Evolutionary conservation across 2,329 filamentous ascomycete species (phyloP), one percentile per base, ranked within the genome.

Genomic region (Geosmithia flava): DNA sequence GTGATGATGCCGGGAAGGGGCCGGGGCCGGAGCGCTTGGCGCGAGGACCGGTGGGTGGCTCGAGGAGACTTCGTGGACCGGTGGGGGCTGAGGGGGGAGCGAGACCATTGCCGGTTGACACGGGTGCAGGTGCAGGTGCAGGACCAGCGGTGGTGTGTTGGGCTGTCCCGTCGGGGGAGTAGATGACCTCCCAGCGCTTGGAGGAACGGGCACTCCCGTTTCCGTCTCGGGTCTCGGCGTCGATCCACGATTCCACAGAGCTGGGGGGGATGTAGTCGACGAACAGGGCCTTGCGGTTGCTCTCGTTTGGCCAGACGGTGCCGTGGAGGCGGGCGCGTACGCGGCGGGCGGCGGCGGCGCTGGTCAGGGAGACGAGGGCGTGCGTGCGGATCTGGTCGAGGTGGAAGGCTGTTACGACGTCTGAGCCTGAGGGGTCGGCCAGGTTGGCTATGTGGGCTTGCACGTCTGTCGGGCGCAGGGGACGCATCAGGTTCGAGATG

Each of bases 401-500:
- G 60, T 87, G 88, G 58, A 94, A 88, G 23, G 78, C 69, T 19
- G 75, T 65, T 40, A 95, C 70, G 20, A 60, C 46, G 13, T 78
- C 66, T 81, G 70, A 1, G 71, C 63, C 2, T 72, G 62, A 19
- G 68, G 62, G 1, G 76, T 69, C 1, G 81, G 71, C 3, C 80
- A 96, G 75, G 7, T 75, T 68, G 42, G 77, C 61, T 4, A 97
- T 72, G 58, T 96, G 81, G 1, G 76, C 72, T 56, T 78, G 79
- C 1, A 97, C 75, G 17, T 72, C 70, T 23, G 71, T 68, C 1
- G 80, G 76, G 50, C 87, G 84, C 20, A 97, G 71, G 10, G 93
- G 90, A 44, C 91, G 83, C 80, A 94, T 90, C 48, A 97, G 79
- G 58, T 95, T 84, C 62, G 83, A 83, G 56, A 97, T 93, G 67